phyloP scores from a whole-genome alignment of 345 rosid genomes.

The Cardamine chenopodiifolia region DNA sequence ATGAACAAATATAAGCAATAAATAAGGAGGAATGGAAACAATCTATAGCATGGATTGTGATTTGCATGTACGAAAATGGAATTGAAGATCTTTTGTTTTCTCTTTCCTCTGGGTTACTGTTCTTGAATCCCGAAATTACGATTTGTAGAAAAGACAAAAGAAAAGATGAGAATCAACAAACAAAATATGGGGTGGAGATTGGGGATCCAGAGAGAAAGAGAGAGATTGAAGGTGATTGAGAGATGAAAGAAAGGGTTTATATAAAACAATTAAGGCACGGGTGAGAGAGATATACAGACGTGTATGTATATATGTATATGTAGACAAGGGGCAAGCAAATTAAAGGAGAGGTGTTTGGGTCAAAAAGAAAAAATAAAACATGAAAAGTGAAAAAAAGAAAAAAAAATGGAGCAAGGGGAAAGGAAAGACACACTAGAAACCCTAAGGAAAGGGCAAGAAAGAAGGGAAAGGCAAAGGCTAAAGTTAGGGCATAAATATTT shows the following conservation, averaged over 20 bases:
- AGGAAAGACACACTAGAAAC: slow-evolving; percentile 49
- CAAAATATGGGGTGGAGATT: slow-evolving; percentile 16
- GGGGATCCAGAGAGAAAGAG: slow-evolving; percentile 34
- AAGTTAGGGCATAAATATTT: slow-evolving; percentile 38
- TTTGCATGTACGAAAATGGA: slow-evolving; percentile 33
- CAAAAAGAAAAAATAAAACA: slow-evolving; percentile 35
- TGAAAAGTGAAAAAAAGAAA: slow-evolving; percentile 37
- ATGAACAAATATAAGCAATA: slow-evolving; percentile 20
- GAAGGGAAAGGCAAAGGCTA: slow-evolving; percentile 49
- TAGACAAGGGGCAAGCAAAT: slow-evolving; percentile 39
- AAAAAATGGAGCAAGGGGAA: slow-evolving; percentile 28
- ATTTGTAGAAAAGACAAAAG: slow-evolving; percentile 32
- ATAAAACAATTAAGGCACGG: slow-evolving; percentile 42
- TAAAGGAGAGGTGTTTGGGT: slow-evolving; percentile 39
- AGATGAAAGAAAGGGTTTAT: slow-evolving; percentile 40
- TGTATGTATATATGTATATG: slow-evolving; percentile 18
- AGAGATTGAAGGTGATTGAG: slow-evolving; percentile 30
- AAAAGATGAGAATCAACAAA: slow-evolving; percentile 32
- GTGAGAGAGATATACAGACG: slow-evolving; percentile 27
- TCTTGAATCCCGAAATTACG: slow-evolving; percentile 27
- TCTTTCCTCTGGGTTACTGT: slow-evolving; percentile 28
- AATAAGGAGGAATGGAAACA: slow-evolving; percentile 19
- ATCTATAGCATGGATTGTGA: slow-evolving; percentile 24
- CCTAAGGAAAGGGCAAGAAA: slow-evolving; percentile 55
- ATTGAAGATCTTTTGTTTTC: slow-evolving; percentile 24